phyloP scores from a whole-genome alignment of 768 basidiomycete species.

The Termitomyces titanicus region DNA sequence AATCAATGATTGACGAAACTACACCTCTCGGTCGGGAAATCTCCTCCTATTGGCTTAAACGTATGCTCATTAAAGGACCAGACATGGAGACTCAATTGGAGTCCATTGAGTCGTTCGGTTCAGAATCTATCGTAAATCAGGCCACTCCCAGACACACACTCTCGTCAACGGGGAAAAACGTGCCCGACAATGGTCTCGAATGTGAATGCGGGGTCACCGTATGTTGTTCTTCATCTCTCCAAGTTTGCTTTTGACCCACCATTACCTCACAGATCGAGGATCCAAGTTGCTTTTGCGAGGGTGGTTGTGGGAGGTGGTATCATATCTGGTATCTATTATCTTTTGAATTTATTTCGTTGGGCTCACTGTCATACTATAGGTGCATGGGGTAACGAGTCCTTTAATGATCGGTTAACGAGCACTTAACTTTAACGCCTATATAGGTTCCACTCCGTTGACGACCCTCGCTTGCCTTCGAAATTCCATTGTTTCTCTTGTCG shows the following conservation, averaged over 20 bases:
- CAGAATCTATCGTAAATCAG: conserved; percentile 4
- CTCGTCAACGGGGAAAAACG: conserved; percentile 4
- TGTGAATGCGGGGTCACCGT: conserved; percentile 72
- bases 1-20: conserved; percentile 28
- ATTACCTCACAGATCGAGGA: conserved; percentile 47
- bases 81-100: conserved; percentile 43
- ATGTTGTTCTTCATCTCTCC: conserved; percentile 27
- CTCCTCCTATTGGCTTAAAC: background rate
- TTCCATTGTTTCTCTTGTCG: conserved; percentile 81
- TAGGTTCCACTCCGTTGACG: conserved; percentile 62
- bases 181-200: conserved; percentile 40
- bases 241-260: background rate
- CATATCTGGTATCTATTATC: conserved; percentile 60
- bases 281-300: conserved; percentile 60
- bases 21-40: conserved; percentile 44
- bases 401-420: background rate
- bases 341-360: background rate
- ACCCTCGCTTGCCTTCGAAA: conserved; percentile 51
- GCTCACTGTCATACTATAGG: conserved; percentile 28
- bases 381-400: conserved; percentile 55
- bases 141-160: conserved; percentile 13
- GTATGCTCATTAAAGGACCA: conserved; percentile 10
- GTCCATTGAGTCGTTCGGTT: conserved; percentile 37
- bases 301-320: conserved; percentile 69
- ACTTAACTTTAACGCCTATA: background rate